Evolutionary conservation across 2,329 filamentous ascomycete species (phyloP), one percentile per base, ranked within the genome.

Genomic region (Lachnellula hyalina): DNA sequence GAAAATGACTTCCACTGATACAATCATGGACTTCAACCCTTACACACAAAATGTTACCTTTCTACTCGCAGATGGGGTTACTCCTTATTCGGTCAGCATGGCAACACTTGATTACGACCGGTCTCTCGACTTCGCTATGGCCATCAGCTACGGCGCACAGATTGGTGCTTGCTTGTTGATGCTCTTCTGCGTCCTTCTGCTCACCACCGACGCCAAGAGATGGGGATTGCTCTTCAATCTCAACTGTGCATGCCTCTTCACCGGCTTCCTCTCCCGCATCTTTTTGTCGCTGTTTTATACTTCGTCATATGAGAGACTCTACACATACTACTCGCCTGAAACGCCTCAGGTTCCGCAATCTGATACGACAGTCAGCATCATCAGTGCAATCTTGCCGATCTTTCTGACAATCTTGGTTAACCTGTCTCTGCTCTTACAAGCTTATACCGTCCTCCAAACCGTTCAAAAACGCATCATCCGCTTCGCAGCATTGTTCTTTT

Each of bases 371-470:
- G 73, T 70, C 44, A 78, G 77, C 4, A 70, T 84, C 49, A 66
- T 77, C 9, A 73, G 73, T 3, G 73, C 73, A 5, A 68, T 82
- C 49, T 67, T 84, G 46, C 74, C 73, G 42, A 67, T 81, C 8
- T 51, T 87, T 2, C 72, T 86, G 53, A 71, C 81, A 44, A 67
- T 78, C 44, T 76, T 75, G 48, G 75, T 86, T 58, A 77, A 85
- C 65, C 60, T 73, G 5, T 86, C 83, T 4, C 74, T 89, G 17
- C 74, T 84, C 36, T 68, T 87, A 14, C 85, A 89, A 65, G 77
- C 84, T 9, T 76, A 80, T 49, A 81, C 84, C n/a, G 78, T 87
- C 41, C 84, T 79, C 65, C 72, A 65, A 35, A 56, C 54, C 14
- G 56, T 79, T 44, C 28, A 21, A 5, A 64, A 77, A 19, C 67